A percentile compares a stretch with the other conserved stretches of the same genome.
phyloP scores from a whole-genome alignment of 345 rosid species.

The Hirschfeldia incana region DNA sequence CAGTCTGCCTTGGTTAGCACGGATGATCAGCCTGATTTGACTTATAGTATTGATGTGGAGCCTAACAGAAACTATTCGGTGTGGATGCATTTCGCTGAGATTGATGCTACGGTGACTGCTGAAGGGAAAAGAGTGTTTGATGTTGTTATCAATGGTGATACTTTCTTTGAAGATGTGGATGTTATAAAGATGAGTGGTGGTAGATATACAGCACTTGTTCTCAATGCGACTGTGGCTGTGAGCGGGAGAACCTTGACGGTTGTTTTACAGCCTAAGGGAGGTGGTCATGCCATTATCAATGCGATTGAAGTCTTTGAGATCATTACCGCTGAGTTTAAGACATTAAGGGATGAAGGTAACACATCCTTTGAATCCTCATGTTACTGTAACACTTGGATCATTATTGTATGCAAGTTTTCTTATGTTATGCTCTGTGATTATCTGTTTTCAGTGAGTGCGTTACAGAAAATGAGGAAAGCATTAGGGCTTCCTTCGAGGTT shows the following conservation, averaged over 20 bases:
- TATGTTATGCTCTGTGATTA: slow-evolving; percentile 28
- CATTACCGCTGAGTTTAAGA: slow-evolving; percentile 65
- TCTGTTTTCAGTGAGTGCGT: slow-evolving; percentile 61
- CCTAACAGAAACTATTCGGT: slow-evolving; percentile 87
- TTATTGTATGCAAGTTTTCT: neutral
- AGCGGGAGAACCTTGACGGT: slow-evolving; percentile 80
- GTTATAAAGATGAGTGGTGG: slow-evolving; percentile 66
- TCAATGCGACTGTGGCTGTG: slow-evolving; percentile 73
- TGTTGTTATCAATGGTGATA: slow-evolving; percentile 71
- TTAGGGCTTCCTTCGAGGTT: slow-evolving; percentile 84
- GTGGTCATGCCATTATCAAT: slow-evolving; percentile 67
- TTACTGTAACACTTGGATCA: neutral
- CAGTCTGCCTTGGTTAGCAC: slow-evolving; percentile 76
- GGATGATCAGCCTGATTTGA: slow-evolving; percentile 62
- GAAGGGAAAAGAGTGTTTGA: slow-evolving; percentile 81
- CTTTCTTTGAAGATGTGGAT: slow-evolving; percentile 58
- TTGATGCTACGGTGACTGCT: slow-evolving; percentile 61
- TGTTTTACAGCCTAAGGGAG: slow-evolving; percentile 65
- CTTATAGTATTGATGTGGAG: slow-evolving; percentile 78
- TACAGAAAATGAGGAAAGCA: slow-evolving; percentile 68
- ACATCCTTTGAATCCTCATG: neutral
- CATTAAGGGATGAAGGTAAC: slow-evolving; percentile 80
- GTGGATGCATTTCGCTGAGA: slow-evolving; percentile 97
- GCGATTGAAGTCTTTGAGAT: slow-evolving; percentile 93
- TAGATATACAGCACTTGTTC: slow-evolving; percentile 70